Base-by-base conservation (phyloP, 768 basidiomycete species). In the Macrolepiota dolichaula region DNA sequence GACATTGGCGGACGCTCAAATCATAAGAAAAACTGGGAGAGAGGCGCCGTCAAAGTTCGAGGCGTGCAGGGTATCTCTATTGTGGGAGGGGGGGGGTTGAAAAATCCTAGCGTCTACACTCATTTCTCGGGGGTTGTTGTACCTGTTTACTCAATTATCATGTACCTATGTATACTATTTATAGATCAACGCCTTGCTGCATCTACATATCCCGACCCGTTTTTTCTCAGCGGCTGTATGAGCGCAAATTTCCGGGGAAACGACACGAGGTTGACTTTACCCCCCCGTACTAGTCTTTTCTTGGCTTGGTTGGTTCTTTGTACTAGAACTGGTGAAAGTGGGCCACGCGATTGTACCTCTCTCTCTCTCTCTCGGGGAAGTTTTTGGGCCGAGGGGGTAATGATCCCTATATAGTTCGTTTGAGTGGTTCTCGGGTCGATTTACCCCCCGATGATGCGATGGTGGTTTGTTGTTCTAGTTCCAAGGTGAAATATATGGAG, bases 31-130 rank as follows among this genome's bases (percentile, higher is more conserved):
- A 6, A 25, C 9, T 38, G 22, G 35, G 44, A n/a, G n/a, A n/a
- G n/a, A 17, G 27, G 52, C 19, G 29, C 13, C 29, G 29, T n/a
- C 15, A n/a, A 35, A 32, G 42, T 17, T 47, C 24, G 32, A 57
- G 37, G 55, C n/a, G n/a, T 49, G 55, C 55, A 57, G 55, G 55
- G 55, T 32, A 32, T 47, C 47, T 57, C 29, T 35, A 15, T 35
- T 57, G 55, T 57, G 55, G 55, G 55, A 57, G 55, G 35, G 42
- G 25, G 19, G n/a, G 42, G 42, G 17, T 44, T n/a, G n/a, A n/a
- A n/a, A n/a, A n/a, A n/a, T n/a, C n/a, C n/a, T n/a, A n/a, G n/a
- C n/a, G n/a, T n/a, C n/a, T n/a, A n/a, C n/a, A n/a, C 42, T 44
- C 42, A 17, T 15, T 12, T 17, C 25, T 25, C 40, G 25, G n/a